Evolutionary conservation across 2,329 filamentous ascomycete species (phyloP), one percentile per base, ranked within the genome.

Genomic region (Aspergillus uvarum): DNA sequence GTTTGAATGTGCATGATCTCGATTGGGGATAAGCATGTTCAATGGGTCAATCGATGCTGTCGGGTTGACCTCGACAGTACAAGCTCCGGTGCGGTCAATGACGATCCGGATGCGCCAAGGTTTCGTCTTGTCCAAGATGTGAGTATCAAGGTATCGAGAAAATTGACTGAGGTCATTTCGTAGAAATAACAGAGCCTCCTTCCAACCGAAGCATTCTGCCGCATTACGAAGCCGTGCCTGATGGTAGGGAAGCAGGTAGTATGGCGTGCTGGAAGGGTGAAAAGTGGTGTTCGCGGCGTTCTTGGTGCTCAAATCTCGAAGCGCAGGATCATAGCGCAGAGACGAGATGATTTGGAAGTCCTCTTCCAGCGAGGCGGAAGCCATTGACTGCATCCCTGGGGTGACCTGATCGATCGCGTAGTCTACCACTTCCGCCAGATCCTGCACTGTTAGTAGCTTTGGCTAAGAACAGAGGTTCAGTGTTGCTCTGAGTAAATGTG

Each of bases 191-290:
- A 70, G 50, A 16, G 76, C 75, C n/a, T 67, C 54, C 5, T 62
- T 29, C 78, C 82, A 84, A 48, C 78, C 71, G 66, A 84, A 82
- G 65, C 82, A 76, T 62, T 77, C 70, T 24, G 82, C 80, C 48
- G 83, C 80, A 68, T 80, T 83, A n/a, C 92, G 80, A 72, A 96
- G 84, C 56, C 92, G 88, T 72, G 93, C 89, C 50, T 87, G 85
- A 73, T 96, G 92, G 66, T 88, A 88, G 59, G 87, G 81, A 16
- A 95, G 83, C 82, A 96, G 91, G 74, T 96, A 96, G 67, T 91
- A 87, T 0, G 88, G 84, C 8, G 86, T 90, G 6, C 72, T 73
- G 35, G 70, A 67, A 57, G 75, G 74, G 61, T 67, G 59, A 10
- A 79, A 75, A 38, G 81, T 74, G 59, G 62, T 66, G 24, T 71